Conservation (phyloP, 257 asterid species). For the Solanum pimpinellifolium region DNA sequence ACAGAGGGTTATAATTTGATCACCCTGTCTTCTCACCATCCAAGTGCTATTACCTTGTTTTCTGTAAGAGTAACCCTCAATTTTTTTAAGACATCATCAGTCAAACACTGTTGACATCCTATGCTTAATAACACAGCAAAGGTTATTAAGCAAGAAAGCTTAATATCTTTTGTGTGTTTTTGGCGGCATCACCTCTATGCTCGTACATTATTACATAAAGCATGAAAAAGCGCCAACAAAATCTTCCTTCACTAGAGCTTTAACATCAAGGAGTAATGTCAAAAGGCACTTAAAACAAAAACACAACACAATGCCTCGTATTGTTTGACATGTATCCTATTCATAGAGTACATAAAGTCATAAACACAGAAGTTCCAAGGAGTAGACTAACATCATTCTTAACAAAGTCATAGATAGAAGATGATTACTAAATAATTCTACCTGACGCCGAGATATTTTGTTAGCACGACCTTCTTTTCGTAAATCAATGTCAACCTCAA, state of each 20-base stretch:
- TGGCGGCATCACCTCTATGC: not conserved
- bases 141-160: not conserved
- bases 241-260: not conserved
- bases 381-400: not conserved
- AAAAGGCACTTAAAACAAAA: not conserved
- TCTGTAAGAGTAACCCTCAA: not conserved
- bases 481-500: slow-evolving; percentile 81
- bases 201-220: not conserved
- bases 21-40: not conserved
- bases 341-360: not conserved
- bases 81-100: not conserved
- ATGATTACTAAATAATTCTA: slow-evolving; percentile 6
- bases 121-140: not conserved
- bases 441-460: slow-evolving; percentile 95
- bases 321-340: not conserved
- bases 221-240: not conserved
- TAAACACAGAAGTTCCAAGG: not conserved
- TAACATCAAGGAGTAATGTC: not conserved
- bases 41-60: not conserved
- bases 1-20: not conserved
- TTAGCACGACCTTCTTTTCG: slow-evolving; percentile 93
- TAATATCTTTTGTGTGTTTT: not conserved
- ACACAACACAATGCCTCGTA: not conserved
- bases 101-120: not conserved
- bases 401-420: not conserved